Conservation (phyloP, 768 basidiomycete genomes). For the Kondoa subrosea region DNA sequence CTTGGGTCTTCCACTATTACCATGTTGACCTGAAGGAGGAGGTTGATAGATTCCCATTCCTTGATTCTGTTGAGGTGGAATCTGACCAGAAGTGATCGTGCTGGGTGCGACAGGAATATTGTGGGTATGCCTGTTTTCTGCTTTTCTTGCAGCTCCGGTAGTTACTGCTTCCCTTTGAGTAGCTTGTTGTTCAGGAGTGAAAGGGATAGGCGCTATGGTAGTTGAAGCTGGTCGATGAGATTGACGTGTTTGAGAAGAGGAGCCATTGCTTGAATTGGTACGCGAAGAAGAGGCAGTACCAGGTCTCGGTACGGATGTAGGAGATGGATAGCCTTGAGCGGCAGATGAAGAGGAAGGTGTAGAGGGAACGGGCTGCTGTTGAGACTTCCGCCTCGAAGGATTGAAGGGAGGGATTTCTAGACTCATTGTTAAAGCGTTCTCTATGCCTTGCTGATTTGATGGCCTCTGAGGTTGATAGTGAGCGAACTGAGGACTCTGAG, state of each 20-base stretch:
- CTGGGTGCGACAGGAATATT: conserved; percentile 10
- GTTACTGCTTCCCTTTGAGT: not conserved
- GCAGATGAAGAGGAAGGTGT: not conserved
- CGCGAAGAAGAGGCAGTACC: not conserved
- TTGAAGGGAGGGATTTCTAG: conserved; percentile 8
- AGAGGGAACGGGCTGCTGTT: not conserved
- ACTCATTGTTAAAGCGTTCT: not conserved
- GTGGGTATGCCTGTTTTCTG: conserved; percentile 12
- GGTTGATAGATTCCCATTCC: conserved; percentile 12
- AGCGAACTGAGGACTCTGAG: not conserved
- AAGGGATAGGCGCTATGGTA: conserved; percentile 12
- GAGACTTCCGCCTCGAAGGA: not conserved
- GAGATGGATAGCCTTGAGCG: not conserved
- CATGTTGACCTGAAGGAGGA: conserved; percentile 15
- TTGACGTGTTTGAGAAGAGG: not conserved
- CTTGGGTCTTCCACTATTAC: conserved; percentile 32
- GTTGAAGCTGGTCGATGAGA: conserved; percentile 15
- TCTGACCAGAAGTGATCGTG: not conserved
- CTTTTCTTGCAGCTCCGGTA: not conserved
- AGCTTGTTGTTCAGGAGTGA: not conserved
- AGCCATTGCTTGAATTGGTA: conserved; percentile 4
- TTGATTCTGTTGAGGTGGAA: not conserved
- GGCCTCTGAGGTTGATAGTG: not conserved
- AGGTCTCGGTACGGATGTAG: not conserved
- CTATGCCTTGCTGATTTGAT: conserved; percentile 1